Conservation (phyloP, 306 rosid species). For the Sicyos baderoa region DNA sequence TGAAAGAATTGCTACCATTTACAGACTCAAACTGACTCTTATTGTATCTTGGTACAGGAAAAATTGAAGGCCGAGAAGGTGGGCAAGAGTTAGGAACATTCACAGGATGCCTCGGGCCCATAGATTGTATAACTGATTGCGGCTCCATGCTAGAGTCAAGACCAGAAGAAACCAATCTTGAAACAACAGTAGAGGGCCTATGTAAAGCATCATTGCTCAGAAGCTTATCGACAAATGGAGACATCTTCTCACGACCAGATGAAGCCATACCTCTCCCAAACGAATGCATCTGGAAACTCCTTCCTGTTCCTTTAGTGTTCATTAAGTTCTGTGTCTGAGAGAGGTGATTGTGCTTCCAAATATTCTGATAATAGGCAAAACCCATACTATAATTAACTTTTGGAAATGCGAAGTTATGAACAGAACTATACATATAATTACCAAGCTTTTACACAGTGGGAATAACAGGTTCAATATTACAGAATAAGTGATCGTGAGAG, state of each 20-base stretch:
- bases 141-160: slow-evolving; percentile 34
- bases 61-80: slow-evolving; percentile 30
- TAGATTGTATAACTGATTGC: slow-evolving; percentile 41
- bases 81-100: slow-evolving; percentile 38
- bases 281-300: slow-evolving; percentile 29
- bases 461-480: slow-evolving; percentile 4
- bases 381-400: slow-evolving; percentile 27
- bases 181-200: slow-evolving; percentile 25
- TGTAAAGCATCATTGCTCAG: slow-evolving; percentile 27
- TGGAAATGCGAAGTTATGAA: neutral
- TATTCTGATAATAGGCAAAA: slow-evolving; percentile 38
- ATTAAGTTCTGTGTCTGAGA: slow-evolving; percentile 29
- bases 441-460: neutral
- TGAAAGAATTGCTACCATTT: slow-evolving; percentile 30
- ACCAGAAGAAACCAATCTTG: slow-evolving; percentile 43
- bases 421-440: neutral
- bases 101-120: slow-evolving; percentile 47
- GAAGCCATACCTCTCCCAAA: slow-evolving; percentile 20
- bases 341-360: slow-evolving; percentile 45
- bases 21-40: slow-evolving; percentile 43
- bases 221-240: slow-evolving; percentile 34
- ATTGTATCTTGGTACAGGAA: slow-evolving; percentile 42
- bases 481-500: neutral
- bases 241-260: slow-evolving; percentile 27
- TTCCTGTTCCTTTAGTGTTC: slow-evolving; percentile 37